Evolutionary conservation across 345 rosid genomes (phyloP).

Genomic region (Dipteronia dyeriana): DNA sequence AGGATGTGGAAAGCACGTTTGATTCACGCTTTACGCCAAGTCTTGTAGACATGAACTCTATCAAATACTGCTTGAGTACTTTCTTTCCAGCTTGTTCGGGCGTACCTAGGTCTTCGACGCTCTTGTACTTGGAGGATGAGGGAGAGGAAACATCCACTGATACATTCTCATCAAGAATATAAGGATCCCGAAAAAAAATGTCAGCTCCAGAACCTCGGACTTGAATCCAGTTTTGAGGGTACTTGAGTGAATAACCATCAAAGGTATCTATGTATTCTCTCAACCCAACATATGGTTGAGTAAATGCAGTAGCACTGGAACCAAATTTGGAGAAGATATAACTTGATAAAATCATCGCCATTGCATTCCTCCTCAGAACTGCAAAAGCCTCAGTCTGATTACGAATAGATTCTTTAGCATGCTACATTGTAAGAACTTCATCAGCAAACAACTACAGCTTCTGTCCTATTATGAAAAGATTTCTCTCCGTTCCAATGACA

Average conservation of each 20-base stretch:
- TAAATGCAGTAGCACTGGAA: conserved; percentile 33
- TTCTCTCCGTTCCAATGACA: not conserved
- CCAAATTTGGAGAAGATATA: conserved; percentile 43
- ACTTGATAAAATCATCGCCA: conserved; percentile 62
- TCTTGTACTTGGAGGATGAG: conserved; percentile 77
- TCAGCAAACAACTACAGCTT: not conserved
- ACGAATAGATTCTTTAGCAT: conserved; percentile 23
- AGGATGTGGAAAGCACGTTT: conserved; percentile 66
- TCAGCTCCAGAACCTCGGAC: conserved; percentile 95
- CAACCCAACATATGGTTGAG: conserved; percentile 52
- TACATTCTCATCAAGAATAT: conserved; percentile 79
- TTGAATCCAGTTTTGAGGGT: conserved; percentile 89
- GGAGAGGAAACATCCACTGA: conserved; percentile 94
- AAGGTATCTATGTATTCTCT: conserved; percentile 84
- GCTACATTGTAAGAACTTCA: not conserved
- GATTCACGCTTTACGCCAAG: conserved; percentile 83
- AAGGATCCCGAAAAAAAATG: conserved; percentile 90
- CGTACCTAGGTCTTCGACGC: conserved; percentile 82
- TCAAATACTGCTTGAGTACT: conserved; percentile 82
- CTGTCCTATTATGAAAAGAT: not conserved
- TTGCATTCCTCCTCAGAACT: conserved; percentile 72
- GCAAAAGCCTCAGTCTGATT: conserved; percentile 77
- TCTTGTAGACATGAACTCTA: conserved; percentile 97
- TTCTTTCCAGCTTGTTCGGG: conserved; percentile 83
- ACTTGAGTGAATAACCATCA: conserved; percentile 88